Evolutionary conservation across 345 rosid species (phyloP), one percentile per base, ranked within the genome.

Genomic region (Gossypium stocksii): DNA sequence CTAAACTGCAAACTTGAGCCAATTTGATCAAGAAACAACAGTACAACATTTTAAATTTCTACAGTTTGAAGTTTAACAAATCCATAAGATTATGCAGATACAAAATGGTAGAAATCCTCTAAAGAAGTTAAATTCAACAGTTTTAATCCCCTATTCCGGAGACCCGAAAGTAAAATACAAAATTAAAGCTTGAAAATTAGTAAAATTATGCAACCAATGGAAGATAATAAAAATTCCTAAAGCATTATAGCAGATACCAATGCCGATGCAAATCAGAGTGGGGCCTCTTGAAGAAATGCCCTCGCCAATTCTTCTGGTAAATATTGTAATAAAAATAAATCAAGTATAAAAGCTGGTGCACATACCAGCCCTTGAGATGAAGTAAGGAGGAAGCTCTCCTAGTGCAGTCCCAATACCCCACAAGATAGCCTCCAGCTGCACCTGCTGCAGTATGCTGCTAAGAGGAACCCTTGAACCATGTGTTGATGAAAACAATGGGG

Each of bases 301-400:
- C 8, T 20, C 43, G 1, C n/a, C 57, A 25, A 49, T 64, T 38
- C 48, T 64, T 41, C 8, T 2, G n/a, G 20, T 1, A 17, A 9
- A 38, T 63, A 63, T 3, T 64, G 22, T 8, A 41, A 17, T 51
- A 23, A 22, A 34, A 54, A 71, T 41, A 56, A 0, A 34, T 57
- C 41, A 58, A 58, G 56, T 48, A 45, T 72, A 57, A 51, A 59
- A 29, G 46, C 23, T 6, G 41, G 52, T 27, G 29, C 25, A 60
- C 66, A 52, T 79, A 95, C 99, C 99, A 76, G 99, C 98, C 77
- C 99, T 90, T 74, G 99, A 90, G 79, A 96, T 91, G 81, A 96
- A 96, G 91, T 96, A 96, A 43, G 99, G 99, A 85, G 99, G 99
- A 85, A 96, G 98, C 83, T 96, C 99, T 64, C 99, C 99, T 58